phyloP scores from a whole-genome alignment of 2,329 filamentous ascomycete genomes.

The Ceratocystiopsis sp. region DNA sequence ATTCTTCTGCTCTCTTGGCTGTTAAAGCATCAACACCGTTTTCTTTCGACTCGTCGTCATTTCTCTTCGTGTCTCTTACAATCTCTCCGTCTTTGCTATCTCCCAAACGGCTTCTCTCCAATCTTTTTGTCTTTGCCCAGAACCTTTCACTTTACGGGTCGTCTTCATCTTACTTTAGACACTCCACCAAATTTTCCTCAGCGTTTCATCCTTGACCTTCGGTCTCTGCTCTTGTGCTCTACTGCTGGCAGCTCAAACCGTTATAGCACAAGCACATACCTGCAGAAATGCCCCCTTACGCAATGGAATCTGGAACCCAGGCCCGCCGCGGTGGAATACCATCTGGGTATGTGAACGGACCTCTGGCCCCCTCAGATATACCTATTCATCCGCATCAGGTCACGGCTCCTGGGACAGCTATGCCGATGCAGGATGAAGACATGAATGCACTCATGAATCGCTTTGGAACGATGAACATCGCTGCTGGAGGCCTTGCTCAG shows the following conservation, averaged over 20 bases:
- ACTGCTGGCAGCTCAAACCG: too few species aligned
- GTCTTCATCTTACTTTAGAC: not conserved
- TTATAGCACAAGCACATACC: conserved; percentile 2
- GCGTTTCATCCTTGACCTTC: not conserved
- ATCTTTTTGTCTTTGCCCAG: too few species aligned
- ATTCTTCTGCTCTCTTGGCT: conserved; percentile 9
- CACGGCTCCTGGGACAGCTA: not conserved
- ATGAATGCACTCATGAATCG: conserved; percentile 14
- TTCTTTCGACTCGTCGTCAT: not conserved
- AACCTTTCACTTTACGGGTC: too few species aligned
- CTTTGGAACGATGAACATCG: conserved; percentile 13
- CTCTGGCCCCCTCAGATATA: not conserved
- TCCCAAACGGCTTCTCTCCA: too few species aligned
- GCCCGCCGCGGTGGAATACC: conserved; percentile 3
- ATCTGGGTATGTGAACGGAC: conserved; percentile 2
- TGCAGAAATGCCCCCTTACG: conserved; percentile 9
- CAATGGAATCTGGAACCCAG: conserved; percentile 1
- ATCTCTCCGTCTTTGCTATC: too few species aligned
- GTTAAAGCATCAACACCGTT: conserved; percentile 9
- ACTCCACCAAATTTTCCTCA: not conserved
- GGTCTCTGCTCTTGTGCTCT: too few species aligned
- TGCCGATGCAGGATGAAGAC: conserved; percentile 6
- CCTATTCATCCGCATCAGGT: conserved; percentile 2
- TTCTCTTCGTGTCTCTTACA: too few species aligned
- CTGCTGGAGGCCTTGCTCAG: conserved; percentile 10